Evolutionary conservation across 1,284 basidiomycete genomes (phyloP).

Genomic region (Afroboletus lepidellus): DNA sequence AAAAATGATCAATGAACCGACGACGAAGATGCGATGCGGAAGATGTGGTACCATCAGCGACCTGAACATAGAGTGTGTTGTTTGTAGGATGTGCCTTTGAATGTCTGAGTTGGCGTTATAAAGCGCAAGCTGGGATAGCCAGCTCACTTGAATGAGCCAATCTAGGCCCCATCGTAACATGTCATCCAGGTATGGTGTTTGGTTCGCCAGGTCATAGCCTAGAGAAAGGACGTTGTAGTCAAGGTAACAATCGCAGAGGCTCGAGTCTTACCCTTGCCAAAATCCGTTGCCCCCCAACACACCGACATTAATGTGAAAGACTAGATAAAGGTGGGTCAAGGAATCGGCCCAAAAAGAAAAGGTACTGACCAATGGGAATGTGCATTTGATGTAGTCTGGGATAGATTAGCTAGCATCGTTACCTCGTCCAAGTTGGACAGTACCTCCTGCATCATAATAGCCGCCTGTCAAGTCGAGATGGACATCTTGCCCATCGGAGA

Average conservation of each 20-base stretch:
- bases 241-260: neutral
- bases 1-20: constrained; percentile 13
- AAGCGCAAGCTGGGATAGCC: neutral
- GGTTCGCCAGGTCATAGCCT: constrained; percentile 82
- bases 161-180: constrained; percentile 88
- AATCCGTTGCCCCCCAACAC: constrained; percentile 86
- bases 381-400: constrained; percentile 84
- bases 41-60: constrained; percentile 53
- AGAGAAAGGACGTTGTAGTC: neutral
- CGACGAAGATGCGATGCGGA: neutral
- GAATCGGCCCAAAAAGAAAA: neutral
- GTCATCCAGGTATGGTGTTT: constrained; percentile 85
- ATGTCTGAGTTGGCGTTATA: neutral
- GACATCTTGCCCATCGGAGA: constrained; percentile 76
- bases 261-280: constrained; percentile 58
- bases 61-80: constrained; percentile 76
- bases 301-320: constrained; percentile 79
- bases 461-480: constrained; percentile 80
- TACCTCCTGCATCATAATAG: constrained; percentile 89
- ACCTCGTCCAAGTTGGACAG: constrained; percentile 13
- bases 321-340: constrained; percentile 35
- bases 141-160: constrained; percentile 81
- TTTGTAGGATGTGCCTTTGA: constrained; percentile 76
- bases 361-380: constrained; percentile 66
- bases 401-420: constrained; percentile 2